Evolutionary conservation across 306 rosid genomes (phyloP), one percentile per base, ranked within the genome.

Genomic region (Oemleria cerasiformis): DNA sequence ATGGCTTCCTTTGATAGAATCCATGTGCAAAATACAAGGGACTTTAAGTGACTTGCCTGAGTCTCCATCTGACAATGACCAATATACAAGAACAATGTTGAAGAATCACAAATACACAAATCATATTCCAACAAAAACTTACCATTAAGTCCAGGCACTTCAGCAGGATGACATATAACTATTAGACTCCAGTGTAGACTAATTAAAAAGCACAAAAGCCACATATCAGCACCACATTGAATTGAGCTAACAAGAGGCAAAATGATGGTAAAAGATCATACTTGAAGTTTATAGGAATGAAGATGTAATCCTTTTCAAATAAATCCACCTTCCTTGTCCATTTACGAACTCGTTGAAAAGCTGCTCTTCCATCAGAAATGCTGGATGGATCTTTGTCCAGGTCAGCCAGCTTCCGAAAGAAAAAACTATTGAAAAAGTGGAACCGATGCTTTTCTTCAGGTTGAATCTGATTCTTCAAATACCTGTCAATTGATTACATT

Each of bases 131-230:
- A 65, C 19, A 58, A 49, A 70, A 76, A 57, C 80, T 79, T 80
- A 93, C 97, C 97, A 19, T 83, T 76, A 76, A 59, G 86, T 80
- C 73, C 78, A 78, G 88, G 84, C 75, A 86, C 89, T 69, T 90
- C 98, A 63, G 93, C 92, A 36, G 90, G 98, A 83, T 93, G 96
- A 54, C 98, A 88, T 81, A 93, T 90, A 83, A 90, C 92, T 68
- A 93, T 81, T 53, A 93, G 81, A 83, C 94, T 93, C 98, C 98
- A 93, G 65, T 93, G 98, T 66, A 93, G 90, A 82, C 97, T 93
- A 87, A 1, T 48, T 68, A 74, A 67, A 65, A 60, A 62, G 45
- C 67, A 85, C 68, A 76, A 14, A 78, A 19, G 59, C 63, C 63
- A 62, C 59, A 45, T 21, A 80, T 84, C 70, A 85, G 81, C 41